A percentile compares a stretch with the other conserved stretches of the same genome.
Evolutionary conservation across 1,284 basidiomycete species (phyloP).

Genomic region (Dichomitus squalens): DNA sequence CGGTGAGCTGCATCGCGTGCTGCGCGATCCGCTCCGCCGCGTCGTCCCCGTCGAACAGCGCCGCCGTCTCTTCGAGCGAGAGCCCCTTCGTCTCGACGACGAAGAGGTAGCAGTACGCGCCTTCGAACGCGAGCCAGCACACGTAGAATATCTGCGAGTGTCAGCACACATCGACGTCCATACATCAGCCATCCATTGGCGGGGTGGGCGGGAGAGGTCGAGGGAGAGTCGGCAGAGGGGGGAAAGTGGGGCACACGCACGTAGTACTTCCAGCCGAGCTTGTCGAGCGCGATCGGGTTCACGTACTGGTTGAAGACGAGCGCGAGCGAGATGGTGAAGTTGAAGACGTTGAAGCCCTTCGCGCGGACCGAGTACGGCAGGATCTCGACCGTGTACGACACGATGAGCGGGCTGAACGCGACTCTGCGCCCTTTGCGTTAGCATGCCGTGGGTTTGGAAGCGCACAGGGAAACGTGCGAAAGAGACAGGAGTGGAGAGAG

Average conservation of each 20-base stretch:
- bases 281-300: slow-evolving; percentile 70
- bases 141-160: slow-evolving; percentile 59
- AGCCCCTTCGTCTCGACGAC: slow-evolving; percentile 74
- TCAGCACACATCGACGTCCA: too few relatives aligned
- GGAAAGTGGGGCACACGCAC: slow-evolving; percentile 22
- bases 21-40: slow-evolving; percentile 44
- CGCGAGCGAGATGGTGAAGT: slow-evolving; percentile 63
- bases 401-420: slow-evolving; percentile 74
- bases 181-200: too few relatives aligned
- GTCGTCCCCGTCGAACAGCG: slow-evolving; percentile 69
- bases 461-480: too few relatives aligned
- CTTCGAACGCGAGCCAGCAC: slow-evolving; percentile 66
- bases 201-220: too few relatives aligned
- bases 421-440: slow-evolving; percentile 41
- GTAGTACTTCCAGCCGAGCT: slow-evolving; percentile 56
- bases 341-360: slow-evolving; percentile 78
- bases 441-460: background rate
- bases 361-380: slow-evolving; percentile 72
- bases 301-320: slow-evolving; percentile 83
- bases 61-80: slow-evolving; percentile 75
- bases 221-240: background rate
- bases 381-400: slow-evolving; percentile 77
- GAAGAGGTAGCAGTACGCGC: slow-evolving; percentile 64
- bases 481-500: background rate
- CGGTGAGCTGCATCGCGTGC: slow-evolving; percentile 28